phyloP scores from a whole-genome alignment of 352 stramenopile species.

The Salisapilia sapeloensis region DNA sequence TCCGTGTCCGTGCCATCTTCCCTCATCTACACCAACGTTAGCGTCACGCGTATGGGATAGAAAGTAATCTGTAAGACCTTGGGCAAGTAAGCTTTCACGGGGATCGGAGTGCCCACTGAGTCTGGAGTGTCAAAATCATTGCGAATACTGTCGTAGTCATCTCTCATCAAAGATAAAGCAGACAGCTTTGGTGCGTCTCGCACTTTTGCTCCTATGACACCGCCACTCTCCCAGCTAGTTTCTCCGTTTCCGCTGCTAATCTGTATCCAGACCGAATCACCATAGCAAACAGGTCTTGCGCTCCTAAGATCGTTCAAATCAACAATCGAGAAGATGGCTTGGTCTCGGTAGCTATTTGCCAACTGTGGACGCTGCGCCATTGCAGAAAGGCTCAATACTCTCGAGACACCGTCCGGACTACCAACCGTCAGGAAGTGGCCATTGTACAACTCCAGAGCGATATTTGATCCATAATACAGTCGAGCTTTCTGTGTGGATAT shows the following conservation, averaged over 20 bases:
- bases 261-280: constrained; percentile 63
- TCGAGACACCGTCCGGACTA: constrained; percentile 36
- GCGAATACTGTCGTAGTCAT: constrained; percentile 19
- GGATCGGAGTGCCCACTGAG: constrained; percentile 34
- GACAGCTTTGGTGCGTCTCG: constrained; percentile 53
- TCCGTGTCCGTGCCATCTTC: constrained; percentile 56
- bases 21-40: constrained; percentile 10
- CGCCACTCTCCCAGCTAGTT: constrained; percentile 49
- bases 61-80: constrained; percentile 17
- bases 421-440: constrained; percentile 53
- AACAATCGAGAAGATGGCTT: constrained; percentile 51
- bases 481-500: constrained; percentile 46
- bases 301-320: constrained; percentile 46
- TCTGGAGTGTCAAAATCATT: constrained; percentile 21
- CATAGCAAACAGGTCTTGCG: constrained; percentile 46
- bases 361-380: constrained; percentile 14
- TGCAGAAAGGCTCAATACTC: constrained; percentile 40
- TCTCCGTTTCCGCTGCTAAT: constrained; percentile 47
- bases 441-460: constrained; percentile 59
- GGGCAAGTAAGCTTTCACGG: constrained; percentile 45
- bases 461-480: constrained; percentile 48
- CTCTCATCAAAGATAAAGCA: constrained; percentile 22
- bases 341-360: constrained; percentile 23
- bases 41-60: not conserved
- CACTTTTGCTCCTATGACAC: constrained; percentile 56